Base-by-base conservation (phyloP, 805 yeast species). In the Candida orba region DNA sequence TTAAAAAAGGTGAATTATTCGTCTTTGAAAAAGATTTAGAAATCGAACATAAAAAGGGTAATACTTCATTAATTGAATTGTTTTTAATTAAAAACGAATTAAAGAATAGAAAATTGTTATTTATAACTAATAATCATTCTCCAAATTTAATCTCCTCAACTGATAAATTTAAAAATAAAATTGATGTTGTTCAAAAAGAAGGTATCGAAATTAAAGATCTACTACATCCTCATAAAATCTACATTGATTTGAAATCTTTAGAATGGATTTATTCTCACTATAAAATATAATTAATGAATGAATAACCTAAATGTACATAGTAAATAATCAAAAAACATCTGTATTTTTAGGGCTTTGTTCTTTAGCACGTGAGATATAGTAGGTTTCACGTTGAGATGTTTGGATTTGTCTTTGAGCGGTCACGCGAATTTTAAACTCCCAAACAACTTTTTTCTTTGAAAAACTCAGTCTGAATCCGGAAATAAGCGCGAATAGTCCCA, bases 121-220 rank as follows among this genome's bases (percentile, higher is more conserved):
- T 89, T 59, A 72, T 89, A 40, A 80, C 85, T 2, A 72, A 79
- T 51, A 76, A 69, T 39, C 60, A 68, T 55, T 70, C 85, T 54
- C 64, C 65, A 44, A 85, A 85, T 53, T 71, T 88, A 52, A 66
- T 81, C 48, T 62, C 71, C 37, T 75, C 88, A 17, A 75, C 86
- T 9, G 76, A 72, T 39, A 57, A 63, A 38, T 70, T 68, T 53
- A 75, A 76, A 48, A 63, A 65, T 27, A 77, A 74, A 54, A 75
- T 85, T 37, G 82, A 74, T 47, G 78, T 89, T 30, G 65, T 84
- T 48, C 76, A 79, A 50, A 81, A 83, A 60, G 95, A 87, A 56
- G 84, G 82, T 20, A 77, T 88, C 32, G 85, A 83, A 59, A 91
- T 90, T 17, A 79, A 90, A 64, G 95, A 89, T 60, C 56, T 90